phyloP scores from a whole-genome alignment of 83 land plant genomes.

The Diphasiastrum complanatum region DNA sequence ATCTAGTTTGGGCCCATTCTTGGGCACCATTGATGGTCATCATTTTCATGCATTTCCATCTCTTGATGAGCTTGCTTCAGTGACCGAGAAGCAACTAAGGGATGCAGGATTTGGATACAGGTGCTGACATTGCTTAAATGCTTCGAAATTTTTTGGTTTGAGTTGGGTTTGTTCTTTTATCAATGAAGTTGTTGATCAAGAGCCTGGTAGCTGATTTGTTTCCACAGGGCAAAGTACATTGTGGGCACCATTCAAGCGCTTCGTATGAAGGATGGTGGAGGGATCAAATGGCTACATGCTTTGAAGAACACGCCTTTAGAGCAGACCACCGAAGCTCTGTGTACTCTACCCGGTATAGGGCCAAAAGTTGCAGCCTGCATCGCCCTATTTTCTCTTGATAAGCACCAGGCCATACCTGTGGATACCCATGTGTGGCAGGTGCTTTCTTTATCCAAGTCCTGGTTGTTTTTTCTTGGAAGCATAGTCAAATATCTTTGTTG shows the following conservation, averaged over 20 bases:
- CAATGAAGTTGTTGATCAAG: not conserved
- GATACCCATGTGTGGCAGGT: constrained; percentile 99
- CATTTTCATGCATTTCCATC: constrained; percentile 75
- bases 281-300: constrained; percentile 62
- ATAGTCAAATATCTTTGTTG: not conserved
- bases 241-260: constrained; percentile 67
- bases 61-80: constrained; percentile 43
- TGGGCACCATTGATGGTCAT: constrained; percentile 66
- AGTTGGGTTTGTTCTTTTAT: not conserved
- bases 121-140: too few relatives aligned
- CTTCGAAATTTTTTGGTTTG: not conserved
- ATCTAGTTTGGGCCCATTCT: constrained; percentile 46
- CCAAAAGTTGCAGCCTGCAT: constrained; percentile 97
- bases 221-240: constrained; percentile 82
- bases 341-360: constrained; percentile 84
- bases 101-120: constrained; percentile 89
- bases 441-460: not conserved
- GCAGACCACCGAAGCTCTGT: constrained; percentile 57
- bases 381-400: constrained; percentile 93
- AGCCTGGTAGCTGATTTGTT: not conserved
- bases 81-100: constrained; percentile 64
- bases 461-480: not conserved
- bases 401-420: constrained; percentile 94
- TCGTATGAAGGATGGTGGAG: constrained; percentile 67
- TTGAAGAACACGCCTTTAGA: constrained; percentile 53